phyloP scores from a whole-genome alignment of 257 asterid species.

The Rubia yunnanensis region DNA sequence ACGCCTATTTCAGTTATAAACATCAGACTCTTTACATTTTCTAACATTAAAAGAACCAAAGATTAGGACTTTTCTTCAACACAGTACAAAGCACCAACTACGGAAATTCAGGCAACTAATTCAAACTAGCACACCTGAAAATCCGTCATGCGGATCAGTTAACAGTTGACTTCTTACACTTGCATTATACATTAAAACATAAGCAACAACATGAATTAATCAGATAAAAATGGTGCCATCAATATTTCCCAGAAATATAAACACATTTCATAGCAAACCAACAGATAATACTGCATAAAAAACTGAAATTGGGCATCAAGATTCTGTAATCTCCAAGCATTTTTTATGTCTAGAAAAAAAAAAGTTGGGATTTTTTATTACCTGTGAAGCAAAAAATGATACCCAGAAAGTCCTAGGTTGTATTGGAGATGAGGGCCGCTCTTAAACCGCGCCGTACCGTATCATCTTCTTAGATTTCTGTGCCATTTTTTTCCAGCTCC shows the following conservation, averaged over 20 bases:
- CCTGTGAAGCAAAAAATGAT: constrained; percentile 4
- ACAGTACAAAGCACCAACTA: not conserved
- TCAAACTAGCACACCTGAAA: constrained; percentile 6
- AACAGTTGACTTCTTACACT: constrained; percentile 5
- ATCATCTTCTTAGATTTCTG: constrained; percentile 10
- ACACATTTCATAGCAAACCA: not conserved
- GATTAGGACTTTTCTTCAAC: not conserved
- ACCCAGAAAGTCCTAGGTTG: not conserved
- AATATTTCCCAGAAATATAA: not conserved
- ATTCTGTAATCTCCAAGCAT: not conserved
- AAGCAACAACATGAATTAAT: constrained; percentile 4
- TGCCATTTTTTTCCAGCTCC: not conserved
- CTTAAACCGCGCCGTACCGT: not conserved
- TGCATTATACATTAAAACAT: not conserved
- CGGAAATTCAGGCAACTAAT: not conserved
- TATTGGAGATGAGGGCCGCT: not conserved
- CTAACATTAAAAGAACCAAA: not conserved
- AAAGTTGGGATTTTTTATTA: not conserved
- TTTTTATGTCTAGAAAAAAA: too few relatives aligned
- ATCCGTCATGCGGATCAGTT: constrained; percentile 7
- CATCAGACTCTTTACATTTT: not conserved
- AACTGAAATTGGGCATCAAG: not conserved
- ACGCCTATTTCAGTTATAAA: not conserved
- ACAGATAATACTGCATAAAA: not conserved
- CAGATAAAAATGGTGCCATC: not conserved